These are phyloP conservation scores for Syzygium grande DNA, from an alignment of 345 rosid genomes.

Conservation along the genomic window DNA sequence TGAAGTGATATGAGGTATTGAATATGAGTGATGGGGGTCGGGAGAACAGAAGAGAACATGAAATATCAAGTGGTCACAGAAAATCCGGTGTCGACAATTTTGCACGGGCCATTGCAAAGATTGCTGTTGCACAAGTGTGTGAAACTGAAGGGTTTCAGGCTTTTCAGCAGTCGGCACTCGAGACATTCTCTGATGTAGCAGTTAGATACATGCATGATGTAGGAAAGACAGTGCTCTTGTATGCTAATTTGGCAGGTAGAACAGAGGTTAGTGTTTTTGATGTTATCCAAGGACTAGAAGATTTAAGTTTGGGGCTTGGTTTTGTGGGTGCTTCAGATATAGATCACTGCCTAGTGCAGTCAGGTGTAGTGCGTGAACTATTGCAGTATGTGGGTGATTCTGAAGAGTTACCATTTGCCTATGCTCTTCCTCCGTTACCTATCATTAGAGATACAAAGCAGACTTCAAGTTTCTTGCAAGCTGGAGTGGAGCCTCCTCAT, in stretches of 20 bases:
- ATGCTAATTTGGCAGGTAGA: constrained; percentile 67
- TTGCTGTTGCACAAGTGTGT: constrained; percentile 74
- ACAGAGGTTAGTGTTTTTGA: constrained; percentile 52
- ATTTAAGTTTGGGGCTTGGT: constrained; percentile 49
- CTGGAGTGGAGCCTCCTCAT: constrained; percentile 55
- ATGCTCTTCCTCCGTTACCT: constrained; percentile 55
- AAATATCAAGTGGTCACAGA: constrained; percentile 16
- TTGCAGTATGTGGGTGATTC: constrained; percentile 47
- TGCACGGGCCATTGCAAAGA: constrained; percentile 36
- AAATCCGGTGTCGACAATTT: constrained; percentile 43
- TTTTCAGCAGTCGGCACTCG: constrained; percentile 77
- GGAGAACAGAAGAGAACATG: constrained; percentile 43
- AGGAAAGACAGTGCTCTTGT: constrained; percentile 45
- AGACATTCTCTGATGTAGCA: constrained; percentile 45
- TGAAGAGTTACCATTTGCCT: constrained; percentile 54
- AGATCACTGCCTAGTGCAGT: constrained; percentile 52
- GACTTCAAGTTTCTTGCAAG: constrained; percentile 34
- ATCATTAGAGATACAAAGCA: constrained; percentile 35
- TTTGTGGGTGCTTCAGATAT: constrained; percentile 49
- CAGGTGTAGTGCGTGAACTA: constrained; percentile 53
- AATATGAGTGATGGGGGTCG: constrained; percentile 86
- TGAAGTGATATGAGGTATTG: constrained; percentile 57
- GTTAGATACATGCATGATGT: constrained; percentile 38
- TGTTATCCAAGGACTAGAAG: constrained; percentile 66
- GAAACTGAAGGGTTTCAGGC: constrained; percentile 60